Base-by-base conservation (phyloP, 2,329 filamentous ascomycete species). In the Aspergillus unguis region DNA sequence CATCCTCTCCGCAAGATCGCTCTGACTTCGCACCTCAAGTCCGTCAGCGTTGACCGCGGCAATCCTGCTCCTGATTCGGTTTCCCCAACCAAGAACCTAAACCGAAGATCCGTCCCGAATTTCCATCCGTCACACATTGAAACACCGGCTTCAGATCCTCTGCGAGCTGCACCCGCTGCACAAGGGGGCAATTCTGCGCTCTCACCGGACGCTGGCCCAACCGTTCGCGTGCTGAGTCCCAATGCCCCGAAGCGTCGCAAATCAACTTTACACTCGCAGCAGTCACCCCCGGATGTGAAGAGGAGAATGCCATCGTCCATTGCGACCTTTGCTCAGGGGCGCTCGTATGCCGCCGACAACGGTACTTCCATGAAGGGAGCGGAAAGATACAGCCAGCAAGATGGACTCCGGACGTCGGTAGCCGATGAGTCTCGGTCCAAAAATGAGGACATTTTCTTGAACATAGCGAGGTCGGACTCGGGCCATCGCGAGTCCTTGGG, bases 1-100 rank as follows among this genome's bases (percentile, higher is more conserved):
- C 52, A 53, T 32, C 60, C 59, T 28, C 58, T 57, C 49, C 62
- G 53, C 56, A 60, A 53, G 38, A 48, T 57, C 53, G 58, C 55
- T 36, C 43, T 62, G 42, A 59, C 59, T 40, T 60, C 63, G 37
- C 61, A 59, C 52, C 42, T 56, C 55, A 59, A 57, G 52, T 52
- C 52, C 37, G 44, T 52, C 42, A 55, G 50, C 47, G 11, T 77
- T 60, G 77, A 80, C 70, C 75, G 77, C 63, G 77, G 74, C 29
- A 73, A 70, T 52, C 67, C 72, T 61, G 78, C 77, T 54, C 77
- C 79, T 42, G 77, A 77, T 47, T 74, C 78, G 53, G 73, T 77
- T n/a, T 71, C 78, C 53, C 75, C 77, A 54, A 78, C 77, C 47
- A 76, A 76, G 52, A 69, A 69, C 52, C 65, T 65, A 36, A 58